Percentiles rank a stretch among this genome's conserved stretches.
Evolutionary conservation across 352 stramenopile species (phyloP).

Genomic region (Blastocystis sp.): DNA sequence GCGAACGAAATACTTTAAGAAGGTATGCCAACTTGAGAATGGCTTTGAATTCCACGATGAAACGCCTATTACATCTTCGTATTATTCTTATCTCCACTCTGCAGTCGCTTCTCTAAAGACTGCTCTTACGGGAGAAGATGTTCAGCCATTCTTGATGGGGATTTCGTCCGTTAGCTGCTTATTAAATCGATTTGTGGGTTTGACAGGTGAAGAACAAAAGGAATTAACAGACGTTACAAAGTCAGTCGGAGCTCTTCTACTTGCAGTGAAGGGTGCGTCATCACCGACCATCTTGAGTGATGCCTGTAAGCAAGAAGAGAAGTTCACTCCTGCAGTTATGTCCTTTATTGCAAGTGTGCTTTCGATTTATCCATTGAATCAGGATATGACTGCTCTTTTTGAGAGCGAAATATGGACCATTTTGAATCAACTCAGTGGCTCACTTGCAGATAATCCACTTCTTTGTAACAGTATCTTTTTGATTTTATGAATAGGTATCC

Average conservation of each 20-base stretch:
- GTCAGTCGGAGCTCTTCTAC: neutral
- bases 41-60: neutral
- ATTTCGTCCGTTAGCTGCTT: neutral
- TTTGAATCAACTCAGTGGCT: neutral
- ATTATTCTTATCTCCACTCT: neutral
- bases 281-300: neutral
- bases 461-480: neutral
- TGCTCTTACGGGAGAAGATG: neutral
- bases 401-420: constrained; percentile 21
- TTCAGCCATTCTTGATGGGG: neutral
- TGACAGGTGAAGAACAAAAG: neutral
- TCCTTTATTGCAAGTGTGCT: neutral
- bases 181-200: neutral
- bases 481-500: neutral
- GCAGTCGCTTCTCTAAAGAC: neutral
- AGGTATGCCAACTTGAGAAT: neutral
- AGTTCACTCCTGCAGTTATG: neutral
- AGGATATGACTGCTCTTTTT: neutral
- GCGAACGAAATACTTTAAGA: neutral
- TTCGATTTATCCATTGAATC: constrained; percentile 1
- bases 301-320: neutral
- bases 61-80: neutral
- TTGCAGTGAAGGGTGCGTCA: neutral
- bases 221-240: neutral
- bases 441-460: neutral